Percentiles rank a stretch among this genome's conserved stretches.
Conservation (phyloP, 1,139 yeast genomes). For the Geotrichum restrictum region DNA sequence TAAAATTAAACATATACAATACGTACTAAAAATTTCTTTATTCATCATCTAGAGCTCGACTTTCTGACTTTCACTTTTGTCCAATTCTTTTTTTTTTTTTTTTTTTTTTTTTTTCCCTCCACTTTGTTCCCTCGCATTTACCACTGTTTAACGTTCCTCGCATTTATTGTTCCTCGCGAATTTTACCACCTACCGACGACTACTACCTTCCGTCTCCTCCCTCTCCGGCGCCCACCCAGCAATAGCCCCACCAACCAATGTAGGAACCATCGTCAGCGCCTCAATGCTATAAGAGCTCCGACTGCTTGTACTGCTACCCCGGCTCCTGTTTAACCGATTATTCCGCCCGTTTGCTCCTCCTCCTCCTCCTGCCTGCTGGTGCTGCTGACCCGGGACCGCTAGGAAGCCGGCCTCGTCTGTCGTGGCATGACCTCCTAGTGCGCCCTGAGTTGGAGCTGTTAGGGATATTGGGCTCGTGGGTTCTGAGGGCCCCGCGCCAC, state of each 20-base stretch:
- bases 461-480: neutral
- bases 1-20: too few relatives aligned
- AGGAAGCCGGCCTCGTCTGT: constrained; percentile 26
- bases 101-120: too few relatives aligned
- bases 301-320: constrained; percentile 27
- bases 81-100: too few relatives aligned
- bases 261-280: constrained; percentile 52
- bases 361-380: neutral
- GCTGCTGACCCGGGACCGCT: constrained; percentile 28
- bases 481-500: neutral
- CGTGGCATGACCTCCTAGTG: constrained; percentile 9
- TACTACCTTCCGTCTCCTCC: too few relatives aligned
- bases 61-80: too few relatives aligned
- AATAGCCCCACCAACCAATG: constrained; percentile 52
- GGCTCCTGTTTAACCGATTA: constrained; percentile 14
- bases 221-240: constrained; percentile 43
- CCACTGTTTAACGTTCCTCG: too few relatives aligned
- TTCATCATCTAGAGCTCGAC: too few relatives aligned
- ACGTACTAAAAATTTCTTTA: too few relatives aligned
- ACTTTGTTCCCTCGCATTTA: too few relatives aligned
- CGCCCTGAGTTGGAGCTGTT: neutral
- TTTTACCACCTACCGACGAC: too few relatives aligned
- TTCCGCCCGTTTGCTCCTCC: neutral
- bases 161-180: too few relatives aligned
- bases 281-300: constrained; percentile 32